Base-by-base conservation (phyloP, 2,329 filamentous ascomycete genomes). In the Pseudopithomyces chartarum region DNA sequence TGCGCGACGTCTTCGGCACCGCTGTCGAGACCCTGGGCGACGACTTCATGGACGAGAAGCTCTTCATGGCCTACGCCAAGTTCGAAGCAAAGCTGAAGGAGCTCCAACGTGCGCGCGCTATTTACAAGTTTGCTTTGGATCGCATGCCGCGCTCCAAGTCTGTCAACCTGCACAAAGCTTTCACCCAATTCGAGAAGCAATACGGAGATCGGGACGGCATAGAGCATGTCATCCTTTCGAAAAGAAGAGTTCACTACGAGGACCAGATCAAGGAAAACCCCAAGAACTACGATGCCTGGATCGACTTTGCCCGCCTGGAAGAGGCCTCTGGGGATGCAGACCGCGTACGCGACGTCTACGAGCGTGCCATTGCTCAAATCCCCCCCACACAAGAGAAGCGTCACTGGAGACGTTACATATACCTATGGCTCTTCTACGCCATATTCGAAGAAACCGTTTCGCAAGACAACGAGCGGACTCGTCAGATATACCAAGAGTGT, bases 141-240 rank as follows among this genome's bases (percentile, higher is more conserved):
- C 90, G 94, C 51, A 85, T 99, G 60, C 90, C 95, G 11, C 87
- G 95, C 20, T 96, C 92, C 12, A 92, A 90, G 74, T 95, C 94
- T 1, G 87, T 89, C 76, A 82, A 84, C 13, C 83, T 99, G 8
- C 94, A 99, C 79, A 96, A 96, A 73, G 88, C 92, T 13, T 99
- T 98, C 74, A 98, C 94, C 0, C 94, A 91, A 0, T 99, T 99
- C 66, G 95, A 99, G 78, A 99, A 99, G 80, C 95, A 99, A 69
- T 99, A 92, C 72, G 95, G 95, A 61, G 93, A 98, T 74, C 84
- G 85, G 54, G 92, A 97, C 67, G 95, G 95, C 4, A 91, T 99
- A 2, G 94, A 98, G 69, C 92, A 98, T 73, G 93, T 98, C 8
- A 91, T 99, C 29, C 75, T 98, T n/a, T 92, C 92, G 15, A 99